Evolutionary conservation across 1,284 basidiomycete species (phyloP).

Genomic region (Meira miltonrushii): DNA sequence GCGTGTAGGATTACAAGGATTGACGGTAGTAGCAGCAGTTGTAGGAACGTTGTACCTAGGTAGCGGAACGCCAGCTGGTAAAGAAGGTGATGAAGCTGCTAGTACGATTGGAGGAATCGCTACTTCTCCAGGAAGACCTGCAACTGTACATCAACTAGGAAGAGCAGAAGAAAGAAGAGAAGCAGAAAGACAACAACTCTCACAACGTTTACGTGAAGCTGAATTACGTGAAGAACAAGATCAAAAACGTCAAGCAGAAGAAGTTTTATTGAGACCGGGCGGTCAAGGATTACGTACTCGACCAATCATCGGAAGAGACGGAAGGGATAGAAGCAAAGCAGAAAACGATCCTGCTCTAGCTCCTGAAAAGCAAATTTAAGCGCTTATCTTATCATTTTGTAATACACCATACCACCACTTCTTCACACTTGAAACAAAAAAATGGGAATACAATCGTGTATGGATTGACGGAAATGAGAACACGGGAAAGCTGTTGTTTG

Average conservation of each 20-base stretch:
- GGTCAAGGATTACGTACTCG: conserved; percentile 1
- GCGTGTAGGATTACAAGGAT: conserved; percentile 48
- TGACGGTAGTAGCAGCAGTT: conserved; percentile 46
- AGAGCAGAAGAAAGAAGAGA: conserved; percentile 14
- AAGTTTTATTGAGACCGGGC: conserved; percentile 4
- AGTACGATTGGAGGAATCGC: conserved; percentile 1
- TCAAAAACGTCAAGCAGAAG: conserved; percentile 4
- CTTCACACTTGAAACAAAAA: no score
- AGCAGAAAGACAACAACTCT: conserved; percentile 1
- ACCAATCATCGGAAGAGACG: conserved; percentile 9
- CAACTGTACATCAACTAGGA: conserved; percentile 6
- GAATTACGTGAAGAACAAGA: conserved; percentile 7
- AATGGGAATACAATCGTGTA: no score
- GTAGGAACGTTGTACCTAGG: conserved; percentile 42
- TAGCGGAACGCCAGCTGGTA: conserved; percentile 7
- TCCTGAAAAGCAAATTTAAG: no score
- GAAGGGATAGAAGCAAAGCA: neutral
- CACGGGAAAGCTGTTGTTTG: no score
- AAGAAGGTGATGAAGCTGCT: neutral
- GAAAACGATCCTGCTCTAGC: neutral
- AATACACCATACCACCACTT: no score
- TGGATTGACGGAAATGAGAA: no score
- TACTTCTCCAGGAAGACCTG: conserved; percentile 14
- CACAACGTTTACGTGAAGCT: conserved; percentile 8
- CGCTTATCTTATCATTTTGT: no score